phyloP scores from a whole-genome alignment of 2,329 filamentous ascomycete genomes.

The Colletotrichum karsti region DNA sequence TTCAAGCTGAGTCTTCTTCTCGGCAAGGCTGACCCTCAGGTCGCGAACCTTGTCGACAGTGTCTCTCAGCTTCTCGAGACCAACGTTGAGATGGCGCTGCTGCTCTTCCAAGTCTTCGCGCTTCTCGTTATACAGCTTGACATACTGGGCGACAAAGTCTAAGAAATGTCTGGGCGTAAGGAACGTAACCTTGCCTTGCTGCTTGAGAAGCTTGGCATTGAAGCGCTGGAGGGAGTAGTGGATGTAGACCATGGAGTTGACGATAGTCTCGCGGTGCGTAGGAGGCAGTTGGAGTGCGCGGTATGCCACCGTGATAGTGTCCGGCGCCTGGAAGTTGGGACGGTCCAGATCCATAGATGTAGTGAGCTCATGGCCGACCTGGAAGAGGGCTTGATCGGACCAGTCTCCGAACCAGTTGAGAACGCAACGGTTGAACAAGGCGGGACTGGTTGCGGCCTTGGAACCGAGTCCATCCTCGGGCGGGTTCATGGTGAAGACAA shows the following conservation, averaged over 20 bases:
- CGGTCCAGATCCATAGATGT: conserved; percentile 96
- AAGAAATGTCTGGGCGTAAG: conserved; percentile 96
- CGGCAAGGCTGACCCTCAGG: conserved; percentile 86
- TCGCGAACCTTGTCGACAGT: conserved; percentile 98
- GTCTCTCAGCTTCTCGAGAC: conserved; percentile 95
- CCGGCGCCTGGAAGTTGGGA: conserved; percentile 83
- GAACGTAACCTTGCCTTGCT: conserved; percentile 92
- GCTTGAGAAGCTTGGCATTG: conserved; percentile 87
- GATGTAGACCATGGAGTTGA: conserved; percentile 99
- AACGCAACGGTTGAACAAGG: conserved; percentile 98
- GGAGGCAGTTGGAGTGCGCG: conserved; percentile 85
- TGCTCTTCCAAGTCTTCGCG: conserved; percentile 98
- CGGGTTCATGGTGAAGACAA: conserved; percentile 99
- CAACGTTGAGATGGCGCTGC: conserved; percentile 96
- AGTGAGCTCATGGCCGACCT: conserved; percentile 94
- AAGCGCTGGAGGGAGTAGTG: conserved; percentile 94
- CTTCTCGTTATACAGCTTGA: conserved; percentile 97
- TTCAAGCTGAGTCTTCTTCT: conserved; percentile 94
- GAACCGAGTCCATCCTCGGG: conserved; percentile 94
- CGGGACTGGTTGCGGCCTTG: conserved; percentile 96
- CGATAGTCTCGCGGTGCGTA: conserved; percentile 87
- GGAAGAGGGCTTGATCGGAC: conserved; percentile 98
- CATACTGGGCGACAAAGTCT: conserved; percentile 97
- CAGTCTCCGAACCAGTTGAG: conserved; percentile 99
- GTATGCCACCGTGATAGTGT: conserved; percentile 93